Evolutionary conservation across 2,329 filamentous ascomycete genomes (phyloP), one percentile per base, ranked within the genome.

Genomic region (Colletotrichum sp.): DNA sequence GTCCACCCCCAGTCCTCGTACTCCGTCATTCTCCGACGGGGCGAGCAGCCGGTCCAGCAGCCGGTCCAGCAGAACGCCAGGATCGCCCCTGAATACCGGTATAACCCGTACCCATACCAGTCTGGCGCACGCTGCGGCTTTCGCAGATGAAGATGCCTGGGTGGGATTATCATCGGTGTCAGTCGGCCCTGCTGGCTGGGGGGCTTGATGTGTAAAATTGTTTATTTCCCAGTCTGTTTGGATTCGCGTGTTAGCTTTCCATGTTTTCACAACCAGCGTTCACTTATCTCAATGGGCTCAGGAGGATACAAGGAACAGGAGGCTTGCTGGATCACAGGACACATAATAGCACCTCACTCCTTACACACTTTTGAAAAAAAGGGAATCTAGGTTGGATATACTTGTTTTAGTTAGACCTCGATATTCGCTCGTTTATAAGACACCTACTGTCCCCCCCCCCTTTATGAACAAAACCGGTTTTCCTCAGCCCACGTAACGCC

Each of bases 241-340:
- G 21, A 8, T 27, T 57, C 0, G 24, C 24, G 16, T 31, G 21
- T 31, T 12, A 16, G 54, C 27, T 57, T 57, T 57, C 21, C 24
- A 6, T 57, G 13, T 31, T 27, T 47, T 18, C 29, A 1, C 16
- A 57, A 31, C 21, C 12, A 51, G 43, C n/a, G n/a, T 51, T 51
- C n/a, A 51, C 12, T 51, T 51, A 21, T 11, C 7, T 51, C 2
- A 21, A 51, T 4, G 3, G 43, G 43, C n/a, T 34, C 18, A 15
- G 55, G 59, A 24, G 15, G 15, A 38, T 5, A 29, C 64, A 63
- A 36, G 38, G 54, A 68, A 67, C 59, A 66, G 38, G 57, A 57
- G 47, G 38, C 18, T 13, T 58, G 57, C 69, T 58, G 62, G 47
- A 73, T 47, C 55, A 74, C 72, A 72, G 63, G n/a, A 72, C 72